Evolutionary conservation across 371 early-diverging fungal genomes (phyloP), one percentile per base, ranked within the genome.

Genomic region (Sporodiniella umbellata): DNA sequence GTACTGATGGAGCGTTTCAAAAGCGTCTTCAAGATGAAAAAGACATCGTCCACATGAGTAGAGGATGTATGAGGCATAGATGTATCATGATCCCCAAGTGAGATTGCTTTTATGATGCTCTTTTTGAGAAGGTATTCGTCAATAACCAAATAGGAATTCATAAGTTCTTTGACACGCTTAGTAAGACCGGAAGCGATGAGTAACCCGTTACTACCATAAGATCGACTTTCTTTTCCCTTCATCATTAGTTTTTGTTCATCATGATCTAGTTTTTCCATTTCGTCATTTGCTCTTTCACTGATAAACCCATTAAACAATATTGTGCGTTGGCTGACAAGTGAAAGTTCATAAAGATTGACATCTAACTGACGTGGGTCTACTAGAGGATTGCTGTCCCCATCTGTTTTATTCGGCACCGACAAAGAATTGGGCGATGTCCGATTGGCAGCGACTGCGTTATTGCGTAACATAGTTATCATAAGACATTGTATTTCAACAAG

Each of bases 1-100:
- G 92, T 89, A 0, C 86, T 68, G 0, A 96, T 70, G 1, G 84
- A 79, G 23, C 95, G 81, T 12, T 74, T 73, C 19, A 89, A 62
- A 7, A 83, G 80, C n/a, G 83, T 88, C 52, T 90, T 89, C 33
- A 92, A 66, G 21, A 97, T 85, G 56, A 87, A 97, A 58, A 96
- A 94, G 4, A 93, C 83, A 54, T 97, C 98, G 42, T 92, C 96
- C 12, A 95, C 94, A 51, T 90, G 88, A 3, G 87, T 90, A 0
- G 95, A 93, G 5, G 80, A 84, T 23, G 68, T 69, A 23, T 64
- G 62, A 0, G 93, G 89, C 2, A 76, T 79, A 24, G 73, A 66
- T 23, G 68, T 42, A 50, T 82, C 83, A 33, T 81, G 78, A 35
- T 80, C 78, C 37, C 83, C 81, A 35, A 84, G 53, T 40, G 60